These are phyloP conservation scores for Epichloe bromicola DNA, from an alignment of 2,329 filamentous ascomycete genomes.

Conservation along the genomic window DNA sequence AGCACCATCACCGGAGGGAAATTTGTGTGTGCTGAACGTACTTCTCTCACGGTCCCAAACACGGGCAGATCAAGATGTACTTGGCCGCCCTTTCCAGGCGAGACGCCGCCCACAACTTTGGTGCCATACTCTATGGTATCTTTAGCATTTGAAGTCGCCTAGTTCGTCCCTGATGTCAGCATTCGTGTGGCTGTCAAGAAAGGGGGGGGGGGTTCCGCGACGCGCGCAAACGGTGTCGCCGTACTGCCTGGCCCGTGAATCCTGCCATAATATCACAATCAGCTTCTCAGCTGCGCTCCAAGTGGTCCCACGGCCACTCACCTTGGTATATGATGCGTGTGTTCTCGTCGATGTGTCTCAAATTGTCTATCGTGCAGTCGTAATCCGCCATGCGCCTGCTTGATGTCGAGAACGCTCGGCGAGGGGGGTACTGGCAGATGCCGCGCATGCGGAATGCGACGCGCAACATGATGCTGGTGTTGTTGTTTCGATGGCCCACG, in stretches of 20 bases:
- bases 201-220: background rate
- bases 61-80: constrained; percentile 23
- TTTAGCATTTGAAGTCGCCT: constrained; percentile 25
- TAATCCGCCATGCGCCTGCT: constrained; percentile 4
- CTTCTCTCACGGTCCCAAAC: constrained; percentile 21
- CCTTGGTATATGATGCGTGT: constrained; percentile 26
- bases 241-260: constrained; percentile 25
- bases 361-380: constrained; percentile 18
- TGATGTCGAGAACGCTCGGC: background rate
- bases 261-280: constrained; percentile 11
- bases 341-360: constrained; percentile 13
- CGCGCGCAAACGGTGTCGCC: background rate
- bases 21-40: constrained; percentile 3
- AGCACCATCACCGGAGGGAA: no score
- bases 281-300: background rate
- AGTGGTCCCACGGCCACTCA: background rate
- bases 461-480: background rate
- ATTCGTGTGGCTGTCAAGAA: background rate
- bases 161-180: no score
- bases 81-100: constrained; percentile 21
- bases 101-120: constrained; percentile 25
- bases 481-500: no score
- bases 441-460: background rate
- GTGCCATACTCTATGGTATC: constrained; percentile 27
- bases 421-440: background rate